Evolutionary conservation across 371 early-diverging fungal genomes (phyloP).

Genomic region (Mucor mucedo): DNA sequence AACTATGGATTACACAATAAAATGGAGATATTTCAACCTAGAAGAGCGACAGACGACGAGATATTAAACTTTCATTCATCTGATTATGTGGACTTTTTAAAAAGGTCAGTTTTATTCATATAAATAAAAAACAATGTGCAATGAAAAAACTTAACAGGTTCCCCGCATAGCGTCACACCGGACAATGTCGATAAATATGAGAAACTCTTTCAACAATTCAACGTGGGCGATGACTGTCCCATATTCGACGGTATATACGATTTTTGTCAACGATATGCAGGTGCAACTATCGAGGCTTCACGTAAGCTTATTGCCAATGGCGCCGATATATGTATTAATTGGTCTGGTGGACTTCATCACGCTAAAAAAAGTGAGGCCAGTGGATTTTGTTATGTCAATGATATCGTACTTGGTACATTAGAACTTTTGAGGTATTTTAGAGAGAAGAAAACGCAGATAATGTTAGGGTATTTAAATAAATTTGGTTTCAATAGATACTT

Average conservation of each 20-base stretch:
- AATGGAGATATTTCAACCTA: slow-evolving; percentile 90
- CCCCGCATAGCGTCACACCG: slow-evolving; percentile 78
- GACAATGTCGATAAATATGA: slow-evolving; percentile 80
- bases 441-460: slow-evolving; percentile 11
- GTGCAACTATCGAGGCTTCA: slow-evolving; percentile 89
- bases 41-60: slow-evolving; percentile 94
- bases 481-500: slow-evolving; percentile 50
- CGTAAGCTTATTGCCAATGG: slow-evolving; percentile 76
- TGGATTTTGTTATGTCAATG: slow-evolving; percentile 97
- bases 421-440: slow-evolving; percentile 73
- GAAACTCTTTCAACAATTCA: slow-evolving; percentile 76
- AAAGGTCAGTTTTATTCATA: slow-evolving; percentile 58
- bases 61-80: slow-evolving; percentile 94
- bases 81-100: slow-evolving; percentile 98
- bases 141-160: not conserved
- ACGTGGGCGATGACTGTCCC: slow-evolving; percentile 97
- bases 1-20: slow-evolving; percentile 86
- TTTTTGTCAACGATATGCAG: slow-evolving; percentile 90
- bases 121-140: not conserved
- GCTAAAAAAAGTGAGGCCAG: slow-evolving; percentile 93
- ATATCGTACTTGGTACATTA: slow-evolving; percentile 91
- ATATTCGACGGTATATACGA: slow-evolving; percentile 97
- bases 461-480: not conserved
- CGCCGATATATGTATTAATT: slow-evolving; percentile 91
- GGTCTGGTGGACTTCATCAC: slow-evolving; percentile 97